These are phyloP conservation scores for Pleodorina starrii DNA, from an alignment of 139 green algal species.

Conservation along the genomic window DNA sequence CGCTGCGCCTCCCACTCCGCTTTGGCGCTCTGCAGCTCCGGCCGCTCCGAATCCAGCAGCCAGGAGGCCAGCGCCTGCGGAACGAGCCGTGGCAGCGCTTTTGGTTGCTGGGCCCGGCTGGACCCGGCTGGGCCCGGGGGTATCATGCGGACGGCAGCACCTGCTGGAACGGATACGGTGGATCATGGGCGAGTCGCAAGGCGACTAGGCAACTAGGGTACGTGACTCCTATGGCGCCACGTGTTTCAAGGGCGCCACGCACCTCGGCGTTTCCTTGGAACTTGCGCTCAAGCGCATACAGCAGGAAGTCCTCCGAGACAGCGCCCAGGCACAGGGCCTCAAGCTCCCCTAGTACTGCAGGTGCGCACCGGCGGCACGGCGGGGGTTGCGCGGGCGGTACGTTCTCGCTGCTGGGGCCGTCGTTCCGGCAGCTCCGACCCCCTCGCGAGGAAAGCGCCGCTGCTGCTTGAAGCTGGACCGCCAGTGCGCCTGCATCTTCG, in stretches of 20 bases:
- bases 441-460: neutral
- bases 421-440: neutral
- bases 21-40: neutral
- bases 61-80: conserved; percentile 44
- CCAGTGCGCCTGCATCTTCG: neutral
- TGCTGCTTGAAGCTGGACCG: neutral
- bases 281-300: neutral
- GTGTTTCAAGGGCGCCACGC: neutral
- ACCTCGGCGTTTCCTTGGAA: conserved; percentile 2
- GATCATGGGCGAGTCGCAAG: too few relatives aligned
- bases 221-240: too few relatives aligned
- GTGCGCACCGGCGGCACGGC: too few relatives aligned
- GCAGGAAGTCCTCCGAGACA: neutral
- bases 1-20: neutral
- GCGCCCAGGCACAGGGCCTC: neutral
- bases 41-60: conserved; percentile 25
- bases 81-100: neutral
- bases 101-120: neutral
- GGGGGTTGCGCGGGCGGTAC: neutral
- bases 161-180: neutral
- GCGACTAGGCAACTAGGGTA: too few relatives aligned
- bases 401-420: conserved; percentile 10
- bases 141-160: neutral
- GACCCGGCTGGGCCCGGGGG: too few relatives aligned
- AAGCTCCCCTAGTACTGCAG: conserved; percentile 5